Base-by-base conservation (phyloP, 495 filamentous ascomycete genomes). In the Tuber indicum region DNA sequence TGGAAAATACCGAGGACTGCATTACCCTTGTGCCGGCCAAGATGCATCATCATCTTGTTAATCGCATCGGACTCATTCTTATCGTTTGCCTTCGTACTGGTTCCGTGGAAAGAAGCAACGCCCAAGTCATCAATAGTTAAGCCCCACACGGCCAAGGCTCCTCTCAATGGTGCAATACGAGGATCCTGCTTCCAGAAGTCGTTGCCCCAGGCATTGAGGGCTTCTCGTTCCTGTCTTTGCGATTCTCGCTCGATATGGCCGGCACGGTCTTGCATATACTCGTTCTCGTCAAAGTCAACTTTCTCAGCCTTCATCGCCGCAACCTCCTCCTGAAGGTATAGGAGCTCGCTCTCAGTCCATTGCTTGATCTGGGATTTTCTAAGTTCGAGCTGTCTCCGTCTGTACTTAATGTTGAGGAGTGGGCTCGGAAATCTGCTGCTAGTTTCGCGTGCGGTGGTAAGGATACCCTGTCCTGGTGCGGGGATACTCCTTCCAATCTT, bases 61-160 rank as follows among this genome's bases (percentile, higher is more conserved):
- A 99, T 91, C 83, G 97, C 94, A 75, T 96, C 94, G 43, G 96
- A 98, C 85, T 99, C 96, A 84, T 99, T 99, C 90, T 99, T 99
- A 87, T 99, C 96, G 83, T 99, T 99, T 75, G 96, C 96, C 76
- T 96, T 94, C 52, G 96, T 99, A 36, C 95, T 98, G 44, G 96
- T 99, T 78, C 96, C 96, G 86, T 99, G 96, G 92, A 98, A 99
- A 36, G 96, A 98, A 12, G 95, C 94, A 71, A 98, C 94, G 76
- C 86, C 91, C 72, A 99, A 90, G 81, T 99, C 96, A 84, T 99
- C 96, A 80, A 99, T 94, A 23, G 96, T 98, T 58, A 99, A 90
- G 84, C 94, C 94, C 96, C 96, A 99, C 21, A 95, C 97, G 52
- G 96, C 96, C 73, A 99, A 89, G 52, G 96, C 92, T 82, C 96